Evolutionary conservation across 768 basidiomycete genomes (phyloP).

Genomic region (Pleurotus djamor): DNA sequence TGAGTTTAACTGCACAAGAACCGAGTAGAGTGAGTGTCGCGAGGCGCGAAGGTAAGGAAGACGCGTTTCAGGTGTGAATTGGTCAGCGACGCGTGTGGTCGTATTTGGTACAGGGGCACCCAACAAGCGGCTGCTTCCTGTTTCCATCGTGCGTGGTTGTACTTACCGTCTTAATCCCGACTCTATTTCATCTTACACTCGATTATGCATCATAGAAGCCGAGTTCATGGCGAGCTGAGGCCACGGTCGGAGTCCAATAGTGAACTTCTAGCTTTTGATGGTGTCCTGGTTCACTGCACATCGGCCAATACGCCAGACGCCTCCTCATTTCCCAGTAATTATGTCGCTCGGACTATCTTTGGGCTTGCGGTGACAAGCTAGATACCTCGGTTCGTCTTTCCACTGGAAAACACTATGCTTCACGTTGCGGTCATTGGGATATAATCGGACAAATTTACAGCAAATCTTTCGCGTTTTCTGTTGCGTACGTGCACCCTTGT

Average conservation of each 20-base stretch:
- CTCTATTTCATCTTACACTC: too few species aligned
- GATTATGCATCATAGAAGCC: too few species aligned
- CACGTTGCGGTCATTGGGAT: not conserved
- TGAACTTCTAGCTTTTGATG: too few species aligned
- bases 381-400: not conserved
- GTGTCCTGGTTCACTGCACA: too few species aligned
- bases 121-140: not conserved
- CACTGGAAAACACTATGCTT: not conserved
- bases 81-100: constrained; percentile 1
- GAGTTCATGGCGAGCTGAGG: too few species aligned
- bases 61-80: not conserved
- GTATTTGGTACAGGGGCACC: not conserved
- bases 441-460: not conserved
- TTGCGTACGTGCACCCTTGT: not conserved
- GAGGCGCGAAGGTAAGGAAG: not conserved
- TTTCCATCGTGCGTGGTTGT: too few species aligned
- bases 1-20: not conserved
- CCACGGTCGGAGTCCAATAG: too few species aligned
- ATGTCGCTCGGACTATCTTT: too few species aligned
- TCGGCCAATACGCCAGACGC: too few species aligned
- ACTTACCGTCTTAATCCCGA: too few species aligned
- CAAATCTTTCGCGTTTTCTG: not conserved
- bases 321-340: too few species aligned
- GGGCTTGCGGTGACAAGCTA: not conserved
- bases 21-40: not conserved